Base-by-base conservation (phyloP, 2,329 filamentous ascomycete genomes). In the Dactylellina drechsleri region DNA sequence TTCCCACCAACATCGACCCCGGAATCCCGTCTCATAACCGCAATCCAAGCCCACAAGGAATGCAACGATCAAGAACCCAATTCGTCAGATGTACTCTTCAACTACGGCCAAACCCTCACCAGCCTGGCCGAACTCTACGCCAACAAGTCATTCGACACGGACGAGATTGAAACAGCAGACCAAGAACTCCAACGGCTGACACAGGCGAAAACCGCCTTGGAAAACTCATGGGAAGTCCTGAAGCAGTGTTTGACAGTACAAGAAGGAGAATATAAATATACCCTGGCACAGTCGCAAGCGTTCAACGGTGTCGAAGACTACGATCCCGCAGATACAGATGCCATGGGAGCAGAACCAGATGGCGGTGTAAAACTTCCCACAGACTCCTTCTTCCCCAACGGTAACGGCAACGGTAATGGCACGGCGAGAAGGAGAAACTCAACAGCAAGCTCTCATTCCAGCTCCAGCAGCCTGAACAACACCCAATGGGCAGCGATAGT, bases 121-220 rank as follows among this genome's bases (percentile, higher is more conserved):
- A 75, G 70, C 26, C 72, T 78, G 10, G 78, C 77, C 2, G 78
- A 79, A 66, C 71, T 58, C 18, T 72, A 77, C 45, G 50, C 68
- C n/a, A 61, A 52, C 41, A 76, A 76, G 31, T 71, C 76, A 20
- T 59, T 45, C n/a, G 66, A 56, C 43, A 52, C 28, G 16, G 65
- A 76, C 15, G 58, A 45, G 56, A n/a, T 54, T n/a, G 68, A 73
- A 28, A 36, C 43, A 3, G 20, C 52, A 2, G 13, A 18, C 4
- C 54, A 36, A 26, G 68, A 73, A 41, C 18, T 60, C 18, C 36
- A 61, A 50, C 64, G 70, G 2, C 57, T 74, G 4, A 7, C 36
- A 15, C 40, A 54, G 23, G 47, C 72, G 0, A 76, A 61, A 68
- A 18, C 76, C 43, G 74, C 77, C 1, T 67, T 77, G 20, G 73